Evolutionary conservation across 2,329 filamentous ascomycete species (phyloP).

Genomic region (Nannizzia gypsea): DNA sequence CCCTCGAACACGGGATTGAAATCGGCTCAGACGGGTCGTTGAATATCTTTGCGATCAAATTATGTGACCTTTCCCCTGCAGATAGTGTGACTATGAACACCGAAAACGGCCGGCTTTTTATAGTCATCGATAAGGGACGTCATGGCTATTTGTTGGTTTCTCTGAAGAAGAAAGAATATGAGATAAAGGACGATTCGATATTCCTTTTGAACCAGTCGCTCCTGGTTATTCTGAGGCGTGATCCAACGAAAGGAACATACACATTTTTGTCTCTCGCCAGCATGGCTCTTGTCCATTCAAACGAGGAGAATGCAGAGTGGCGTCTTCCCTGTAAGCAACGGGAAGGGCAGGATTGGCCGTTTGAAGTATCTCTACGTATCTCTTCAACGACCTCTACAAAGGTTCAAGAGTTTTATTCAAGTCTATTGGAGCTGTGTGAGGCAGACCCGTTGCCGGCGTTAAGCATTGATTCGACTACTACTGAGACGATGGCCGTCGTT

Average conservation of each 20-base stretch:
- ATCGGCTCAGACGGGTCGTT: neutral
- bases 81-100: neutral
- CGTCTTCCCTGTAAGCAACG: neutral
- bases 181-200: neutral
- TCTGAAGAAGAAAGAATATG: neutral
- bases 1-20: neutral
- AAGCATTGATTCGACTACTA: neutral
- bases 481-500: neutral
- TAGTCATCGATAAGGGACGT: neutral
- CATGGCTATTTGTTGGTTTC: neutral
- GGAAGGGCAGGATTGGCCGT: neutral
- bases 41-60: neutral
- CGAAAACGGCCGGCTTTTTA: neutral
- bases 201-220: neutral
- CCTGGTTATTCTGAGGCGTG: neutral
- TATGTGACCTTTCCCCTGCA: neutral
- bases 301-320: neutral
- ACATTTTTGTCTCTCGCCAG: neutral
- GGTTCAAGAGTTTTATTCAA: neutral
- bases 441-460: neutral
- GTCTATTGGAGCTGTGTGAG: neutral
- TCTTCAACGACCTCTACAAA: neutral
- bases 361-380: neutral
- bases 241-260: neutral
- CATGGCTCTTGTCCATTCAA: neutral